Percentiles rank a stretch among this genome's conserved stretches.
phyloP scores from a whole-genome alignment of 2,329 filamentous ascomycete species.

The Helotiales sp. region DNA sequence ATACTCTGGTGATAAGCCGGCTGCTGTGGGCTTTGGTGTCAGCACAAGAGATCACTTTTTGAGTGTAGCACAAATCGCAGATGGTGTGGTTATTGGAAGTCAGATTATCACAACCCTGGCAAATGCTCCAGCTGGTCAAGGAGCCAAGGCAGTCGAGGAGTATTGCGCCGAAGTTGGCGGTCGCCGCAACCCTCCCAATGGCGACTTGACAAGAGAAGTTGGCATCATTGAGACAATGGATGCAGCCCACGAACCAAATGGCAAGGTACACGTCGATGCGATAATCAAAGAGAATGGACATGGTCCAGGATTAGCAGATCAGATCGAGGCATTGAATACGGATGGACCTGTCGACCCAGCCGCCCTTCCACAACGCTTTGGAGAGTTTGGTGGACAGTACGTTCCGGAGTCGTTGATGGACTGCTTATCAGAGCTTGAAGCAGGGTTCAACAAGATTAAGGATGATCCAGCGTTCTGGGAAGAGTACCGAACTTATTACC shows the following conservation, averaged over 20 bases:
- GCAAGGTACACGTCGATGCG: constrained; percentile 65
- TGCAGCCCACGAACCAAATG: constrained; percentile 58
- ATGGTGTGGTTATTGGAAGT: constrained; percentile 95
- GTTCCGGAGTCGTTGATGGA: constrained; percentile 98
- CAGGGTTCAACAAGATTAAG: constrained; percentile 83
- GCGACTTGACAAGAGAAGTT: constrained; percentile 58
- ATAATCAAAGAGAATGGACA: constrained; percentile 51
- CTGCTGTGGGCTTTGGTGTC: constrained; percentile 93
- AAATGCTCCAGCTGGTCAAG: constrained; percentile 64
- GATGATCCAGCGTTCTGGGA: constrained; percentile 95
- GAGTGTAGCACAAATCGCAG: constrained; percentile 78
- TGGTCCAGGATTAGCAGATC: constrained; percentile 46
- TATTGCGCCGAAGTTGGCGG: constrained; percentile 78
- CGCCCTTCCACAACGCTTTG: constrained; percentile 82
- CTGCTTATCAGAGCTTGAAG: constrained; percentile 86
- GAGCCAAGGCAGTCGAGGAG: constrained; percentile 74
- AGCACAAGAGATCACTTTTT: constrained; percentile 94
- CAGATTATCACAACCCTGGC: constrained; percentile 86
- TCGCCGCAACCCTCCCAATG: constrained; percentile 43
- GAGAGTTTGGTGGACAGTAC: constrained; percentile 95
- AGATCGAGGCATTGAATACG: constrained; percentile 67
- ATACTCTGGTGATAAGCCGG: constrained; percentile 87
- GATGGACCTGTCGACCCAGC: constrained; percentile 43
- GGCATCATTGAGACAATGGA: constrained; percentile 69
- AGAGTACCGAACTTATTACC: constrained; percentile 93